Conservation (phyloP, 2,329 filamentous ascomycete species). For the Sporothrix curviconia region DNA sequence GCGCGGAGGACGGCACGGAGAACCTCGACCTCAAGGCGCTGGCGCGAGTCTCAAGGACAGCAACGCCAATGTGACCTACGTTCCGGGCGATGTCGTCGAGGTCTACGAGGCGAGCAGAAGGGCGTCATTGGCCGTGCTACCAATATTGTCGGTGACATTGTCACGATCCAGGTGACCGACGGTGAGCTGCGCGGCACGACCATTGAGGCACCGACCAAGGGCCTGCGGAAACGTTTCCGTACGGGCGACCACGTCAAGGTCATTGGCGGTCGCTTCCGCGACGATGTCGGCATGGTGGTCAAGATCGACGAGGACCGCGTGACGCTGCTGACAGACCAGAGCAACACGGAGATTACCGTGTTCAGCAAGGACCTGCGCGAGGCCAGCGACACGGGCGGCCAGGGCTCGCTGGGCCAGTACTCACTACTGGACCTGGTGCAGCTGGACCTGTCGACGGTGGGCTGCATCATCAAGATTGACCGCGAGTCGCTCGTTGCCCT, state of each 20-base stretch:
- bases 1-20: constrained; percentile 84
- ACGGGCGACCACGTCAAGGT: constrained; percentile 98
- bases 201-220: constrained; percentile 89
- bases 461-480: constrained; percentile 90
- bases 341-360: constrained; percentile 87
- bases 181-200: constrained; percentile 75
- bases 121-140: constrained; percentile 81
- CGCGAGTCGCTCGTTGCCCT: constrained; percentile 84
- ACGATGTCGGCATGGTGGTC: constrained; percentile 96
- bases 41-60: constrained; percentile 84
- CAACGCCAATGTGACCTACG: constrained; percentile 73
- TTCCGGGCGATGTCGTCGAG: constrained; percentile 92
- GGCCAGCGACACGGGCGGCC: constrained; percentile 83
- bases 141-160: constrained; percentile 84
- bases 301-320: constrained; percentile 88
- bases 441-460: constrained; percentile 85
- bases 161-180: constrained; percentile 77
- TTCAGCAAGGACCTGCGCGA: constrained; percentile 96
- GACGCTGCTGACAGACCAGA: constrained; percentile 87
- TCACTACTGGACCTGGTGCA: constrained; percentile 91
- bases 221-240: constrained; percentile 84
- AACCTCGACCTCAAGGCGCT: constrained; percentile 88
- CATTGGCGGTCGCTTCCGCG: constrained; percentile 86
- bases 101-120: constrained; percentile 90
- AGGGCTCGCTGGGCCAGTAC: constrained; percentile 78